A percentile compares a stretch with the other conserved stretches of the same genome.
These are phyloP conservation scores for Phoma herbarum DNA, from an alignment of 2,329 filamentous ascomycete genomes.

Conservation along the genomic window DNA sequence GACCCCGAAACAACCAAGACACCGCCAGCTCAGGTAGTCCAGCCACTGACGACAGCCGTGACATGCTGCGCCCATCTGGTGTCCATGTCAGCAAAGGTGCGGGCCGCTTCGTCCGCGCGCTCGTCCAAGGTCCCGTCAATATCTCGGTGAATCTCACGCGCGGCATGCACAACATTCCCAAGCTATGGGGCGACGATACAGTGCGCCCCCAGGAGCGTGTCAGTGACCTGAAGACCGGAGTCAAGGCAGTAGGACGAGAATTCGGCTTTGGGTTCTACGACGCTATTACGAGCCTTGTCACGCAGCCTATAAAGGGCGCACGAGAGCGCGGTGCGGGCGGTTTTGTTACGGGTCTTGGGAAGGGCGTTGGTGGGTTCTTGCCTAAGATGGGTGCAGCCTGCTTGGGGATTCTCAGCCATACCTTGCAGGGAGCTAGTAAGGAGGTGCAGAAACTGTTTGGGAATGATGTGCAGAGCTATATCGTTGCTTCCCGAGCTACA, in stretches of 20 bases:
- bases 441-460: conserved; percentile 22
- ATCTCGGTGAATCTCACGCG: conserved; percentile 26
- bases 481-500: conserved; percentile 26
- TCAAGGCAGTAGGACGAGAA: conserved; percentile 30
- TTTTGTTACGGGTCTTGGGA: conserved; percentile 38
- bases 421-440: conserved; percentile 29
- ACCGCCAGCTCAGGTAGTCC: neutral
- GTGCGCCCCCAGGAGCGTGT: conserved; percentile 31
- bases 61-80: conserved; percentile 34
- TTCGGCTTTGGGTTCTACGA: conserved; percentile 38
- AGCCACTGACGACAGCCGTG: conserved; percentile 19
- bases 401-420: conserved; percentile 28
- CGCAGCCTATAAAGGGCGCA: conserved; percentile 31
- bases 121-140: conserved; percentile 27
- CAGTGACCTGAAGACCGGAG: conserved; percentile 30
- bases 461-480: conserved; percentile 19
- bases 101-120: conserved; percentile 17
- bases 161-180: conserved; percentile 35
- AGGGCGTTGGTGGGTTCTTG: conserved; percentile 36
- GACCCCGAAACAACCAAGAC: neutral
- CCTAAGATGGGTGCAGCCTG: conserved; percentile 33
- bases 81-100: conserved; percentile 26
- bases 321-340: conserved; percentile 33
- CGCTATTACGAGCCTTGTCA: conserved; percentile 34
- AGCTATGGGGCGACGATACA: conserved; percentile 35